A percentile compares a stretch with the other conserved stretches of the same genome.
phyloP scores from a whole-genome alignment of 192 early-diverging fungal genomes.

The Mortierella alpina region DNA sequence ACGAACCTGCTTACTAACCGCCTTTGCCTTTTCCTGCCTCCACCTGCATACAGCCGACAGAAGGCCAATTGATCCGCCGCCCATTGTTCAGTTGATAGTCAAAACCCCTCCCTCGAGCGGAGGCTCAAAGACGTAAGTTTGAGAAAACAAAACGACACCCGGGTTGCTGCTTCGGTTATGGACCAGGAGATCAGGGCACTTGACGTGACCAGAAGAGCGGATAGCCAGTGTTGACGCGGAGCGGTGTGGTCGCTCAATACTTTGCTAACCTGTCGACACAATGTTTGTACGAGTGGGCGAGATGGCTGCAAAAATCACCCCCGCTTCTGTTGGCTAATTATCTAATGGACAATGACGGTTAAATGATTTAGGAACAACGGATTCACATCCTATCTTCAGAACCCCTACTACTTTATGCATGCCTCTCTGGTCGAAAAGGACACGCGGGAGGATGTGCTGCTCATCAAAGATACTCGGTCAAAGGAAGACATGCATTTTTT shows the following conservation, averaged over 20 bases:
- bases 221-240: no score
- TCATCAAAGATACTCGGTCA: constrained; percentile 91
- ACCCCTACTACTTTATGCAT: constrained; percentile 98
- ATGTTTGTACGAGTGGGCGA: no score
- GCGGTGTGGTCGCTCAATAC: no score
- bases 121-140: constrained; percentile 32
- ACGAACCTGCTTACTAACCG: no score
- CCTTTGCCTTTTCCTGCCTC: no score
- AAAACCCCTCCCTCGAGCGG: constrained; percentile 17
- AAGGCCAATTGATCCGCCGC: constrained; percentile 84
- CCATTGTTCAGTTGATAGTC: constrained; percentile 70
- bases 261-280: no score
- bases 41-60: constrained; percentile 66
- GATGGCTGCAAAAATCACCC: background rate
- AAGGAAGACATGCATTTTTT: constrained; percentile 85
- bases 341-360: background rate
- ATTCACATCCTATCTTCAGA: constrained; percentile 67
- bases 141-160: background rate
- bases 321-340: background rate
- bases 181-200: no score
- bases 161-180: background rate
- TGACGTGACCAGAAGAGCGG: no score
- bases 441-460: constrained; percentile 85
- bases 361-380: constrained; percentile 9
- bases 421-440: constrained; percentile 89